Evolutionary conservation across 805 yeast genomes (phyloP), one percentile per base, ranked within the genome.

Genomic region (Saccharomycopsis javanensis): DNA sequence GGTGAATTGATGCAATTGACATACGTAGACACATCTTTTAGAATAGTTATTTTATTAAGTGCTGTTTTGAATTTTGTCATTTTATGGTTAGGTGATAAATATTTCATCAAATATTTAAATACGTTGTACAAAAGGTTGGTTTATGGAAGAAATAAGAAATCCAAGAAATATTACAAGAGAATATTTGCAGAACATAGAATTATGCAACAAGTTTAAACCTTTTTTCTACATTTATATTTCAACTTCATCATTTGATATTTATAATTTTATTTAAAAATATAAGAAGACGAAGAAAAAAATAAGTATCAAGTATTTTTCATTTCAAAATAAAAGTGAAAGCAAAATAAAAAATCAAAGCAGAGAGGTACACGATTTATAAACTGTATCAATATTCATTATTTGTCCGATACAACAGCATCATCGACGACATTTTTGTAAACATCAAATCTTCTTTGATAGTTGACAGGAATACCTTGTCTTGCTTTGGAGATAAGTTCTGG

Each of bases 1-100:
- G 96, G 92, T 1, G 68, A 74, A 2, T 71, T 88, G 60, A 83
- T 94, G 81, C 94, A 90, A 65, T 72, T 94, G 63, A 86, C 96
- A 0, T 69, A 75, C 57, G 74, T 86, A 33, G 73, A 87, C 0
- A 51, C 58, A 1, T 61, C 67, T 5, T 82, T 85, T 67, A 83
- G 83, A 63, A 48, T 71, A 18, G 64, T 75, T n/a, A 74, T 89
- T n/a, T 45, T 80, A 13, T 38, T 72, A 0, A 64, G 76, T 35
- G 80, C 83, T 0, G 57, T 69, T 0, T 50, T 75, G 18, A 88
- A 89, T 66, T 78, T 81, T 52, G 71, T 66, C 1, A 69, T 72
- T 0, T 69, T 83, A 68, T 66, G 73, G 61, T 33, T 71, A 2
- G 80, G 82, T 3, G 78, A 82, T 56, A 71, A 69, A 53, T 69